These are phyloP conservation scores for Cudoniella acicularis DNA, from an alignment of 495 filamentous ascomycete genomes.

Conservation along the genomic window DNA sequence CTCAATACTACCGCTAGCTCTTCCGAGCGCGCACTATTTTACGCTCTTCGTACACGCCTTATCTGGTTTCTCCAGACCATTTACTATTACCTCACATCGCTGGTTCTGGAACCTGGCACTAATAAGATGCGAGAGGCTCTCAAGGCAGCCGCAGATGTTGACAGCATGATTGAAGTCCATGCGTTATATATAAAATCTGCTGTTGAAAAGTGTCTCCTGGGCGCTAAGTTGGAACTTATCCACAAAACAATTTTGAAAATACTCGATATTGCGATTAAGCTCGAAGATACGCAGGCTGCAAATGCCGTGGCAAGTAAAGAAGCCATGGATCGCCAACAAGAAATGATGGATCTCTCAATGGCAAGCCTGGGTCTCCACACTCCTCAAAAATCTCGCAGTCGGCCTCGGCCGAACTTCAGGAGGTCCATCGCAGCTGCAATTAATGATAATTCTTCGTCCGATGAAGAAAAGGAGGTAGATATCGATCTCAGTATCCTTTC, in stretches of 20 bases:
- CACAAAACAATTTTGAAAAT: constrained; percentile 62
- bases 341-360: constrained; percentile 28
- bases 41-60: constrained; percentile 65
- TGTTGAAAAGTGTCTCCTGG: constrained; percentile 63
- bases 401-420: constrained; percentile 19
- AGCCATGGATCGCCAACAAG: constrained; percentile 31
- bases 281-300: constrained; percentile 42
- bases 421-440: constrained; percentile 2
- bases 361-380: constrained; percentile 31
- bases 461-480: constrained; percentile 33
- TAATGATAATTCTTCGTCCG: constrained; percentile 20
- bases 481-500: constrained; percentile 38
- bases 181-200: constrained; percentile 55
- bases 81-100: constrained; percentile 68
- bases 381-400: constrained; percentile 30
- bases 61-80: constrained; percentile 77
- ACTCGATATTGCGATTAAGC: constrained; percentile 51
- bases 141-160: constrained; percentile 63
- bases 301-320: constrained; percentile 27
- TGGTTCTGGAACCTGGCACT: constrained; percentile 61
- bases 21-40: constrained; percentile 45
- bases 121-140: constrained; percentile 50
- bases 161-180: constrained; percentile 75
- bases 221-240: constrained; percentile 58
- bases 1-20: constrained; percentile 13